phyloP scores from a whole-genome alignment of 129 eudicot genomes.

The Glebionis coronaria region DNA sequence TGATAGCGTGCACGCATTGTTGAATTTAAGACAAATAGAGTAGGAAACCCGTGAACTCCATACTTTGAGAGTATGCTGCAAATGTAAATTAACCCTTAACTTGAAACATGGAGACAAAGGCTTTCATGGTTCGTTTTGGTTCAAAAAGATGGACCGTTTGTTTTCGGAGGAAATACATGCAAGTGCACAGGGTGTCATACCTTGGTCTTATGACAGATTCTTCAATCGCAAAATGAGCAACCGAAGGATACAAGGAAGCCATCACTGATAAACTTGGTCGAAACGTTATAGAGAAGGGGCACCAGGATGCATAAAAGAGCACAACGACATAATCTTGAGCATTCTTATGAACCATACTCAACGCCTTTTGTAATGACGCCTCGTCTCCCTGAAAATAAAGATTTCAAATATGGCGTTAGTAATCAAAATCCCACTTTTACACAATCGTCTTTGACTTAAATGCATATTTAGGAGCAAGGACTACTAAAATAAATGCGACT shows the following conservation, averaged over 20 bases:
- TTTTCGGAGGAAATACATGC: not conserved
- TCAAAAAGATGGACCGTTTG: too few relatives aligned
- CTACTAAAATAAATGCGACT: too few relatives aligned
- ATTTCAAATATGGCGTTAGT: slow-evolving; percentile 10
- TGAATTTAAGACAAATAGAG: slow-evolving; percentile 73
- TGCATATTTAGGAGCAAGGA: too few relatives aligned
- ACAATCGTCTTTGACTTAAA: too few relatives aligned
- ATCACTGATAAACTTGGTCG: slow-evolving; percentile 61
- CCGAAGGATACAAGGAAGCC: slow-evolving; percentile 71
- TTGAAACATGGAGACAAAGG: too few relatives aligned
- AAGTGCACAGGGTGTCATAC: slow-evolving; percentile 30
- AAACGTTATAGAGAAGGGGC: slow-evolving; percentile 73
- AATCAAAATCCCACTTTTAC: not conserved
- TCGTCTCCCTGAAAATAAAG: slow-evolving; percentile 71
- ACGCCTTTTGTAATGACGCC: slow-evolving; percentile 64
- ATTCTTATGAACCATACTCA: slow-evolving; percentile 49
- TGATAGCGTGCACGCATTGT: slow-evolving; percentile 81
- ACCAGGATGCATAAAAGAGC: slow-evolving; percentile 93
- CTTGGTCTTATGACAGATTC: slow-evolving; percentile 84
- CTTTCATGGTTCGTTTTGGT: too few relatives aligned
- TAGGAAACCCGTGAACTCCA: slow-evolving; percentile 92
- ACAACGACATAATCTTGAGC: slow-evolving; percentile 58
- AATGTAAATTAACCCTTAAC: not conserved
- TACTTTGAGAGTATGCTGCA: slow-evolving; percentile 85
- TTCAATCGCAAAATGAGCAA: slow-evolving; percentile 86